Evolutionary conservation across 116 monocot genomes (phyloP), one percentile per base, ranked within the genome.

Genomic region (Iris pallida): DNA sequence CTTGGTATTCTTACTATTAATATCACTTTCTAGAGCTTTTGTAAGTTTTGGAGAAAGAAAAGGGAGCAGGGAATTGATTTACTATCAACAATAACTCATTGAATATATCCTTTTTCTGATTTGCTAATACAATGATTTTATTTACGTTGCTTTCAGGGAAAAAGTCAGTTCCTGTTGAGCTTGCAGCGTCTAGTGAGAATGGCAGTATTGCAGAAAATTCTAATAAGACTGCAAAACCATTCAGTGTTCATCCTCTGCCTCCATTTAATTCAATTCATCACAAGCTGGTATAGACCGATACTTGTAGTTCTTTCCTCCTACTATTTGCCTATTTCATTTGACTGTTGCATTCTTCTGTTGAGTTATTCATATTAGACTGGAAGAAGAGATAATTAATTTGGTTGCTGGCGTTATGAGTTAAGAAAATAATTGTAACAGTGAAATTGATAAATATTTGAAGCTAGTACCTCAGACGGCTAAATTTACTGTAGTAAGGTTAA

Each of bases 231-330:
- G 40, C 56, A 20, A 85, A 82, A 51, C 69, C 80, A 62, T 72
- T 72, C 60, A 75, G 82, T 66, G 76, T 85, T 64, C 65, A 82
- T 78, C 80, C 80, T 18, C 20, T 85, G 42, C 70, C 82, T 63
- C 55, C 71, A 54, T 61, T 76, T 66, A 41, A 64, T 61, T 65
- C 53, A 54, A 55, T 61, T 8, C 52, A 42, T 64, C 55, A 71
- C 56, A 68, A 80, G 3, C 77, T 11, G 64, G 85, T 85, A 78
- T 63, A 55, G 20, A 10, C 56, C 19, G n/a, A 63, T 54, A 6
- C 44, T 10, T 46, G 16, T 42, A 16, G 16, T 46, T 51, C 57
- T 64, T 9, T 30, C 30, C 30, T 30, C 30, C 30, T 3, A 30
- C 13, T 4, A 46, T 65, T 47, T 65, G 5, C 17, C 2, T 13